phyloP scores from a whole-genome alignment of 2,329 filamentous ascomycete species.

The Microcyclospora pomicola region DNA sequence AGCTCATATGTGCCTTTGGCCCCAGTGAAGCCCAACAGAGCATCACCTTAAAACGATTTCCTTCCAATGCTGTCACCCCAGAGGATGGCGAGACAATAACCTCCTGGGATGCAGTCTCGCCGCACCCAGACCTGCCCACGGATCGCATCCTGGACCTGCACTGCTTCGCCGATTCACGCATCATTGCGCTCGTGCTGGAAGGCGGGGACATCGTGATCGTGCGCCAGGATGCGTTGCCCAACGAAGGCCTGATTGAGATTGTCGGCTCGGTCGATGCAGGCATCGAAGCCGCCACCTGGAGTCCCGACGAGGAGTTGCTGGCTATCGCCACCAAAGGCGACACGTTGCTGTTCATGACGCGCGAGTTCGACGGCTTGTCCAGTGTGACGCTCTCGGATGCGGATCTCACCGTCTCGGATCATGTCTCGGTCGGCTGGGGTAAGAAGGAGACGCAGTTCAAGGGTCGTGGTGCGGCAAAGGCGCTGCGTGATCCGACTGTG shows the following conservation, averaged over 20 bases:
- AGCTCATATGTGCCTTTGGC: constrained; percentile 72
- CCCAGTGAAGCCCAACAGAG: constrained; percentile 54
- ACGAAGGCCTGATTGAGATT: constrained; percentile 78
- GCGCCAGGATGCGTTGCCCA: constrained; percentile 51
- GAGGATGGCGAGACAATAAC: constrained; percentile 45
- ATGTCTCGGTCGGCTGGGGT: constrained; percentile 90
- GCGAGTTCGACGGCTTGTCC: constrained; percentile 71
- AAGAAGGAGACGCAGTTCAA: constrained; percentile 98
- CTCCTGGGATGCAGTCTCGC: constrained; percentile 78
- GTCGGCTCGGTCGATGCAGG: constrained; percentile 87
- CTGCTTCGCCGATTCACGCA: constrained; percentile 67
- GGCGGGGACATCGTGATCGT: constrained; percentile 85
- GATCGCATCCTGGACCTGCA: constrained; percentile 71
- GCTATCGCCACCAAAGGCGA: constrained; percentile 66
- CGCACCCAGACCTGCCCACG: constrained; percentile 57
- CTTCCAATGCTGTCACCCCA: constrained; percentile 27
- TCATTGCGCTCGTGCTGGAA: constrained; percentile 69
- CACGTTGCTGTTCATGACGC: constrained; percentile 83
- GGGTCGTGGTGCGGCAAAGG: constrained; percentile 55
- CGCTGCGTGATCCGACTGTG: constrained; percentile 82
- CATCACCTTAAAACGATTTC: constrained; percentile 55
- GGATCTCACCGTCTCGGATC: constrained; percentile 78
- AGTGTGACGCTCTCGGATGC: constrained; percentile 58
- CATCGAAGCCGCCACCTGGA: constrained; percentile 82
- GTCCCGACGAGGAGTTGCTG: constrained; percentile 84